Conservation (phyloP, 108 stramenopile genomes). For the Skeletonema tropicum region DNA sequence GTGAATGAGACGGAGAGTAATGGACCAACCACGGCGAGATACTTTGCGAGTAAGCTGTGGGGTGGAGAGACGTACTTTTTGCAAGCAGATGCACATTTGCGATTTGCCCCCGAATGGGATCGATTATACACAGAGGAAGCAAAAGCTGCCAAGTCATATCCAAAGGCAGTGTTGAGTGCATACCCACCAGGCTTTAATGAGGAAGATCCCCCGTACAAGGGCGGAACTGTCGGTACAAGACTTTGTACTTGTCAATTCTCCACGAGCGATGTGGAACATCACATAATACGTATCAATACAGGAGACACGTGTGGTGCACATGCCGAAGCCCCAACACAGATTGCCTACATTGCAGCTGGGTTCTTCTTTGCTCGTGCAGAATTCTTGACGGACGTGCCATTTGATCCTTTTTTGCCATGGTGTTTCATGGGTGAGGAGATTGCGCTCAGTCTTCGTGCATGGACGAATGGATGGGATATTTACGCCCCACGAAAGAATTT, state of each 20-base stretch:
- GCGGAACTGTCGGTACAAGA: conserved; percentile 58
- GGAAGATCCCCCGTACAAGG: conserved; percentile 47
- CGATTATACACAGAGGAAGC: conserved; percentile 64
- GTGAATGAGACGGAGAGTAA: conserved; percentile 89
- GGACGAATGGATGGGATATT: conserved; percentile 93
- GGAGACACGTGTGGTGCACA: conserved; percentile 35
- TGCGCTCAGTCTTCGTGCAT: conserved; percentile 75
- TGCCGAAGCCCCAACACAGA: conserved; percentile 38
- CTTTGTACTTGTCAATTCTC: conserved; percentile 70
- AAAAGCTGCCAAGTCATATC: conserved; percentile 60
- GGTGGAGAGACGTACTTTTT: conserved; percentile 89
- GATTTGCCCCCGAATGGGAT: conserved; percentile 87
- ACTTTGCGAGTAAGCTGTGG: conserved; percentile 92
- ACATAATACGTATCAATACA: conserved; percentile 75
- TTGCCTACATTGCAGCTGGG: conserved; percentile 88
- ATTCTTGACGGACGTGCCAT: conserved; percentile 87
- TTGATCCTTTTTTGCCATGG: conserved; percentile 96
- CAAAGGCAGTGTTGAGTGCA: conserved; percentile 72
- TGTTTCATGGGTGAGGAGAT: conserved; percentile 98
- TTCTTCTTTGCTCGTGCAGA: conserved; percentile 88
- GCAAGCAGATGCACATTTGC: conserved; percentile 90
- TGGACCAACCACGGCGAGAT: conserved; percentile 92
- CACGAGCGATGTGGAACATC: conserved; percentile 58
- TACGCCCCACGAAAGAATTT: conserved; percentile 88
- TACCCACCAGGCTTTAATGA: conserved; percentile 85